These are phyloP conservation scores for Xylaria castorea DNA, from an alignment of 495 filamentous ascomycete species.

Conservation along the genomic window DNA sequence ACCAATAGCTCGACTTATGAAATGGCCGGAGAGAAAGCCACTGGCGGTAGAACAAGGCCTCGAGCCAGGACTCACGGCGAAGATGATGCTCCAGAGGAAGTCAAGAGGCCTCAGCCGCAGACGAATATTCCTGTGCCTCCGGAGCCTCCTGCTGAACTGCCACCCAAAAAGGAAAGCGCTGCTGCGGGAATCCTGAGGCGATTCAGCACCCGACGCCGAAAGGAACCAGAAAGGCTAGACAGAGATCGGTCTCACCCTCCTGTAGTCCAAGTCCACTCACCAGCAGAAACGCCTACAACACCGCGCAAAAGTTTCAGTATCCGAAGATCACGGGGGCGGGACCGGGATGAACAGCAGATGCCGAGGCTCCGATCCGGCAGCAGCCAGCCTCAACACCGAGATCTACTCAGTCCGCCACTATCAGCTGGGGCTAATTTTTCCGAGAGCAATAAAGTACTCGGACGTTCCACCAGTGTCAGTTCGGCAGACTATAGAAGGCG, in stretches of 20 bases:
- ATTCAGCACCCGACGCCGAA: constrained; percentile 82
- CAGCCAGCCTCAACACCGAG: constrained; percentile 73
- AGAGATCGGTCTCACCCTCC: constrained; percentile 69
- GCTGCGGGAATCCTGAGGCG: constrained; percentile 86
- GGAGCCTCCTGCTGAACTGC: constrained; percentile 65
- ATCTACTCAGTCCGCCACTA: constrained; percentile 73
- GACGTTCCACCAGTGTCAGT: constrained; percentile 84
- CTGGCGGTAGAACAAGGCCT: constrained; percentile 78
- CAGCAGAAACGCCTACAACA: constrained; percentile 65
- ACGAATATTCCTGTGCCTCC: constrained; percentile 50
- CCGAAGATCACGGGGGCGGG: constrained; percentile 66
- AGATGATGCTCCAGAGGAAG: constrained; percentile 80
- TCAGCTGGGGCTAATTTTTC: constrained; percentile 62
- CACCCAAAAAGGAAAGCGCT: constrained; percentile 82
- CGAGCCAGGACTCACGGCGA: constrained; percentile 94
- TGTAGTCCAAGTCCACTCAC: constrained; percentile 74
- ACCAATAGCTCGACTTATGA: constrained; percentile 85
- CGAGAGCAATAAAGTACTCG: constrained; percentile 69
- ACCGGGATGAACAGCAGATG: constrained; percentile 55
- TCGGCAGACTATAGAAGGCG: constrained; percentile 79
- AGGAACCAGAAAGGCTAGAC: constrained; percentile 65
- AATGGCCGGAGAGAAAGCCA: constrained; percentile 79
- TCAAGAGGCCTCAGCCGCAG: constrained; percentile 73
- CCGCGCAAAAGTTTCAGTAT: constrained; percentile 84
- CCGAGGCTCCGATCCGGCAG: constrained; percentile 64